These are phyloP conservation scores for Vitis amurensis DNA, from an alignment of 164 flowering plant species.

Conservation along the genomic window DNA sequence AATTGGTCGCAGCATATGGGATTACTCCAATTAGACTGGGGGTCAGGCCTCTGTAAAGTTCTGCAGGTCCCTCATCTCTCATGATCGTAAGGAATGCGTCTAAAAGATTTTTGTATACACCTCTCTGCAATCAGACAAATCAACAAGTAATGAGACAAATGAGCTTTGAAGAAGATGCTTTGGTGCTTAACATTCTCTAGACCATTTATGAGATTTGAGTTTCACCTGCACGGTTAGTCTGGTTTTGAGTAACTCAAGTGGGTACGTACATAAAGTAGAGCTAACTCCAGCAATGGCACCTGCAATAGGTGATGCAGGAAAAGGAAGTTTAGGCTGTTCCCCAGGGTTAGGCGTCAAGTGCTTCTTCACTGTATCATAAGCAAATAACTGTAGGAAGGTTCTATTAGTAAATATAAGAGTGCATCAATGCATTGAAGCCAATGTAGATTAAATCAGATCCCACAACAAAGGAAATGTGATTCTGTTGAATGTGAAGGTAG, in stretches of 20 bases:
- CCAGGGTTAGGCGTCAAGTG: conserved; percentile 53
- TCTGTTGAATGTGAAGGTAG: background rate
- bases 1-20: conserved; percentile 83
- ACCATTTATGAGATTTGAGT: background rate
- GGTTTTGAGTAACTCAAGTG: conserved; percentile 80
- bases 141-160: background rate
- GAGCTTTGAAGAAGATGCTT: background rate
- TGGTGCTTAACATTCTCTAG: background rate
- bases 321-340: conserved; percentile 46
- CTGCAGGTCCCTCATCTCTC: conserved; percentile 69
- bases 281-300: conserved; percentile 85
- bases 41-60: conserved; percentile 75
- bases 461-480: background rate
- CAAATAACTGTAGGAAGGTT: conserved; percentile 56
- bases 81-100: conserved; percentile 72
- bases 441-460: too few relatives aligned
- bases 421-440: background rate
- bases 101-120: conserved; percentile 50
- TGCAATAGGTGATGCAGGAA: conserved; percentile 70
- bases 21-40: conserved; percentile 84
- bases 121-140: conserved; percentile 48
- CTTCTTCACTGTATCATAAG: conserved; percentile 76
- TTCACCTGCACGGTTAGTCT: conserved; percentile 75
- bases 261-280: conserved; percentile 75
- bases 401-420: background rate